A percentile compares a stretch with the other conserved stretches of the same genome.
Conservation (phyloP, 1,139 yeast genomes). For the Suhomyces kunorum region DNA sequence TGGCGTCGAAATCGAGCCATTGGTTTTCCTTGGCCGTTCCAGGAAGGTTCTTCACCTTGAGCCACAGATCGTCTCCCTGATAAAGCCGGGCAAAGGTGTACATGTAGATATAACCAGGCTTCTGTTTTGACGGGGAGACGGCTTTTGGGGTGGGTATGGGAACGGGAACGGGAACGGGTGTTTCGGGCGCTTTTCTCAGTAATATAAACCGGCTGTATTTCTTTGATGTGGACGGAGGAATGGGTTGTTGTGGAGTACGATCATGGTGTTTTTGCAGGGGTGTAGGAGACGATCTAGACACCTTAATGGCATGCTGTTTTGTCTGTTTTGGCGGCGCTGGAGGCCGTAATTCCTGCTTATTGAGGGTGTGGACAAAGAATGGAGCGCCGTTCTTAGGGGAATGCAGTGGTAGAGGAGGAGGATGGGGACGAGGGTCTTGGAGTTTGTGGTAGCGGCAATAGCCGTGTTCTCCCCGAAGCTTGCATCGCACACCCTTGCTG, state of each 20-base stretch:
- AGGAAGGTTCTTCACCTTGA: constrained; percentile 39
- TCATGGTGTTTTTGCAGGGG: neutral
- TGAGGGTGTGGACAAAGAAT: neutral
- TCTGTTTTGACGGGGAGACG: neutral
- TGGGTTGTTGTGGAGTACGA: neutral
- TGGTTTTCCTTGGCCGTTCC: constrained; percentile 24
- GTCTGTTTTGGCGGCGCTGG: neutral
- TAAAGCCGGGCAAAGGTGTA: constrained; percentile 51
- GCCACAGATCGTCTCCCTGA: constrained; percentile 25
- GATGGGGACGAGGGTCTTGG: constrained; percentile 10
- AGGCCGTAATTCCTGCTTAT: neutral
- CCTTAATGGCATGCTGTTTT: too few relatives aligned
- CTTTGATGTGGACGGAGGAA: neutral
- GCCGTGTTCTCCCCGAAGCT: constrained; percentile 22
- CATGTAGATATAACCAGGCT: constrained; percentile 51
- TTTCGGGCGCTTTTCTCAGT: too few relatives aligned
- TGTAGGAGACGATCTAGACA: too few relatives aligned
- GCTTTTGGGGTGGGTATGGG: constrained; percentile 1
- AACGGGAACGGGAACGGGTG: neutral
- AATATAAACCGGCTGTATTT: too few relatives aligned
- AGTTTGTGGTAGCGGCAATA: constrained; percentile 32
- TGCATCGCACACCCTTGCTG: constrained; percentile 33
- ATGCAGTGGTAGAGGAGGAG: neutral
- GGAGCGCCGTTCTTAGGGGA: too few relatives aligned
- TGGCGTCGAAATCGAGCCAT: constrained; percentile 43